phyloP scores from a whole-genome alignment of 1,139 yeast species.

The Saccharomycopsis crataegensis region DNA sequence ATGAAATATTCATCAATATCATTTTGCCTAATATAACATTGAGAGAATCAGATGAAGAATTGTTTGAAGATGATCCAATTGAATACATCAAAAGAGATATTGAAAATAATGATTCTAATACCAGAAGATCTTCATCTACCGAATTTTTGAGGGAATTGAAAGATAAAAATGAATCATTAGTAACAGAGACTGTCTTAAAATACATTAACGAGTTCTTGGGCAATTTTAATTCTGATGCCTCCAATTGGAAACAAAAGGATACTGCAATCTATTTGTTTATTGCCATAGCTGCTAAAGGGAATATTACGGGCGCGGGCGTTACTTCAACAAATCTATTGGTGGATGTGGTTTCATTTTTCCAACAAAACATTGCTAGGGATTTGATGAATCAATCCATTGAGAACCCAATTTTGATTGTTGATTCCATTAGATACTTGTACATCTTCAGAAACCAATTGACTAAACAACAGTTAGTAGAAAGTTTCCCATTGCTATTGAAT shows the following conservation, averaged over 20 bases:
- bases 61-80: slow-evolving; percentile 95
- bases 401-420: slow-evolving; percentile 72
- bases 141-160: slow-evolving; percentile 85
- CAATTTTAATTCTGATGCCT: slow-evolving; percentile 34
- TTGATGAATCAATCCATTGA: slow-evolving; percentile 41
- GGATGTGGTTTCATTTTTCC: slow-evolving; percentile 82
- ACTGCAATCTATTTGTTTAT: slow-evolving; percentile 81
- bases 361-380: slow-evolving; percentile 75
- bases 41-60: slow-evolving; percentile 81
- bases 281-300: slow-evolving; percentile 86
- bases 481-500: slow-evolving; percentile 71
- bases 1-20: slow-evolving; percentile 73
- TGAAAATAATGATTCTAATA: slow-evolving; percentile 91
- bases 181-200: slow-evolving; percentile 70
- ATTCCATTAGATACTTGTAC: slow-evolving; percentile 86
- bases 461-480: slow-evolving; percentile 69
- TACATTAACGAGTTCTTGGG: slow-evolving; percentile 65
- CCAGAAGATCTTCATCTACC: slow-evolving; percentile 85
- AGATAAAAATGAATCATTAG: slow-evolving; percentile 64
- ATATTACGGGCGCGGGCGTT: slow-evolving; percentile 80
- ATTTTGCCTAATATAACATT: slow-evolving; percentile 82
- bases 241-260: slow-evolving; percentile 79
- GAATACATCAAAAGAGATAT: slow-evolving; percentile 86
- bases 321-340: slow-evolving; percentile 76
- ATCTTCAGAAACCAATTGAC: slow-evolving; percentile 89